These are phyloP conservation scores for Trichosporon inkin DNA, from an alignment of 1,284 basidiomycete genomes.

Conservation along the genomic window DNA sequence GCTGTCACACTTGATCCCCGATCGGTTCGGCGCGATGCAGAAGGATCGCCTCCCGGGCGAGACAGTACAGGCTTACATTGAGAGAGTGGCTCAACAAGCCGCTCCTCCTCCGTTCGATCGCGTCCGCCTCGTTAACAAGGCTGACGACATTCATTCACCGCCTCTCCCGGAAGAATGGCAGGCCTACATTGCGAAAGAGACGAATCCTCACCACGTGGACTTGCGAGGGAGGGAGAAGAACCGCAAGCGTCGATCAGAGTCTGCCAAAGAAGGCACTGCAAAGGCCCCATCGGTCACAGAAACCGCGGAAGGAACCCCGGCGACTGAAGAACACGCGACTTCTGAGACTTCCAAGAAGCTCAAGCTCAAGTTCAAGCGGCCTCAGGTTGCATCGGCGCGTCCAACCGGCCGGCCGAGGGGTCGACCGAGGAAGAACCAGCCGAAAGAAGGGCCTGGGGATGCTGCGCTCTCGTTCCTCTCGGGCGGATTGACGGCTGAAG, in stretches of 20 bases:
- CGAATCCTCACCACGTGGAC: neutral
- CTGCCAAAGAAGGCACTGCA: neutral
- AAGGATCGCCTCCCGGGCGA: slow-evolving; percentile 14
- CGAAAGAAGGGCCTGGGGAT: neutral
- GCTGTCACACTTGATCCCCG: slow-evolving; percentile 31
- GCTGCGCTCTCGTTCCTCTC: neutral
- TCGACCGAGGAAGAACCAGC: neutral
- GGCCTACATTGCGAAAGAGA: slow-evolving; percentile 9
- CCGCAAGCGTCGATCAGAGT: neutral
- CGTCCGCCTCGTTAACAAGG: slow-evolving; percentile 35
- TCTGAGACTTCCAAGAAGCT: slow-evolving; percentile 3
- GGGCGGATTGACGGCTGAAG: neutral
- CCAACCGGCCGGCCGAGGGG: neutral
- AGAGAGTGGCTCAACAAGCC: slow-evolving; percentile 17
- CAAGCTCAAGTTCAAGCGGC: neutral
- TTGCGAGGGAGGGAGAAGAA: slow-evolving; percentile 10
- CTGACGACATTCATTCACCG: slow-evolving; percentile 30
- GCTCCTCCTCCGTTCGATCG: slow-evolving; percentile 31
- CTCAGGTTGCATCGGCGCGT: neutral
- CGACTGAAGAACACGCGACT: neutral
- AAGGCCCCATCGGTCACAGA: neutral
- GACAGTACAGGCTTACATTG: slow-evolving; percentile 32
- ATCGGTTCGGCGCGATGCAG: neutral
- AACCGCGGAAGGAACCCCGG: neutral
- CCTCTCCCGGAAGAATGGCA: slow-evolving; percentile 25